Evolutionary conservation across 1,284 basidiomycete genomes (phyloP).

Genomic region (Tranzscheliella williamsii): DNA sequence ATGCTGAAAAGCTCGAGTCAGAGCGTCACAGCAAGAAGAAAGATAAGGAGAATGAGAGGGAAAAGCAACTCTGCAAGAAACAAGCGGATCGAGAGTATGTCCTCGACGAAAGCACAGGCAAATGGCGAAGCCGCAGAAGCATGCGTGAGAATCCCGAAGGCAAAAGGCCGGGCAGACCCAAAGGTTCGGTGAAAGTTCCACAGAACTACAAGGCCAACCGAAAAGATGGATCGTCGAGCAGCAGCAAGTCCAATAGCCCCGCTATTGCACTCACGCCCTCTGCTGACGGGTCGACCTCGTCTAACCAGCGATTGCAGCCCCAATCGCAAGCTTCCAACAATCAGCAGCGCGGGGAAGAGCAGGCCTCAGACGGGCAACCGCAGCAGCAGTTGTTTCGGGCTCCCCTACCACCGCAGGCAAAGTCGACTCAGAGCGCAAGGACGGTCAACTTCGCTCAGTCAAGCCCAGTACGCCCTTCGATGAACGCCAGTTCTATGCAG

Average conservation of each 20-base stretch:
- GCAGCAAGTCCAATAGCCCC: neutral
- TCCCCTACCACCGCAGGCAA: slow-evolving; percentile 1
- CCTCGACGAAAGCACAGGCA: slow-evolving; percentile 31
- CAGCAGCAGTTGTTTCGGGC: slow-evolving; percentile 8
- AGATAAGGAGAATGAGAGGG: slow-evolving; percentile 22
- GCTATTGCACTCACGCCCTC: too few species aligned
- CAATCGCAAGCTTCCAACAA: too few species aligned
- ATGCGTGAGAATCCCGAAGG: slow-evolving; percentile 44
- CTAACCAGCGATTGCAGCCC: too few species aligned
- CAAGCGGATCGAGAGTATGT: slow-evolving; percentile 29
- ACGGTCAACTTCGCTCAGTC: slow-evolving; percentile 39
- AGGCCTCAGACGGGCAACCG: too few species aligned
- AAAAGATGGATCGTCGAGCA: neutral
- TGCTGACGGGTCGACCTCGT: too few species aligned
- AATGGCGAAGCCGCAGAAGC: slow-evolving; percentile 41
- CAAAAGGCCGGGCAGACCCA: slow-evolving; percentile 36
- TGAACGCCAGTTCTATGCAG: slow-evolving; percentile 25
- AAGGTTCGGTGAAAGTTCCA: slow-evolving; percentile 16
- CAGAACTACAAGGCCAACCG: slow-evolving; percentile 1
- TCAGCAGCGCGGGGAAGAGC: too few species aligned
- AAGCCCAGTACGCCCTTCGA: slow-evolving; percentile 33
- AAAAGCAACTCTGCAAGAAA: slow-evolving; percentile 33
- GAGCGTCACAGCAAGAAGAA: slow-evolving; percentile 26
- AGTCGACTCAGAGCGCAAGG: slow-evolving; percentile 4
- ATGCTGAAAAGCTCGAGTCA: slow-evolving; percentile 28